Percentiles rank a stretch among this genome's conserved stretches.
These are phyloP conservation scores for Quercus lobata DNA, from an alignment of 331 rosid species.

Conservation along the genomic window DNA sequence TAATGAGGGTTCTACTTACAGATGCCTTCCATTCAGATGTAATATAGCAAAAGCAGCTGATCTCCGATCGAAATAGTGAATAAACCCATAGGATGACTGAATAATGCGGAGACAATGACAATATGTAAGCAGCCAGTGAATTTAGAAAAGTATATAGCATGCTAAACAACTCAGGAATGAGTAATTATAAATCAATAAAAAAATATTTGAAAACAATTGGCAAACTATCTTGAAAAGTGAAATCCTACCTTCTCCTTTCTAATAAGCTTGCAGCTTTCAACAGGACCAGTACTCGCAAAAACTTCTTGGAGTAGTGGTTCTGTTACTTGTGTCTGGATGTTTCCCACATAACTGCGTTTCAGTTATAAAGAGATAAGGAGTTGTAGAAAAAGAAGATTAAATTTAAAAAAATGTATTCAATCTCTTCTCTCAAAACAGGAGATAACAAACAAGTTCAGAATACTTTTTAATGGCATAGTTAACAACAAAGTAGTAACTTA, in stretches of 20 bases:
- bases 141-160: neutral
- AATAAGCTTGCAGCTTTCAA: slow-evolving; percentile 91
- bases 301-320: slow-evolving; percentile 99
- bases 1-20: slow-evolving; percentile 47
- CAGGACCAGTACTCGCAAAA: slow-evolving; percentile 85
- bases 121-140: neutral
- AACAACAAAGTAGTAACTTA: neutral
- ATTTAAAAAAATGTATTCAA: slow-evolving; percentile 5
- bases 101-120: slow-evolving; percentile 29
- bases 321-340: slow-evolving; percentile 89
- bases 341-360: slow-evolving; percentile 88
- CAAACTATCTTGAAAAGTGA: neutral
- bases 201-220: neutral
- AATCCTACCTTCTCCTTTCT: slow-evolving; percentile 84
- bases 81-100: slow-evolving; percentile 98
- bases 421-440: slow-evolving; percentile 8
- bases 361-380: slow-evolving; percentile 41
- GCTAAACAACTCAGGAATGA: neutral
- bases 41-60: slow-evolving; percentile 92
- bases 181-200: neutral
- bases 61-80: slow-evolving; percentile 95
- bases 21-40: slow-evolving; percentile 95
- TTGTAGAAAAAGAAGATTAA: slow-evolving; percentile 30
- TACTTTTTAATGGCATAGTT: neutral
- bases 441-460: slow-evolving; percentile 2